phyloP scores from a whole-genome alignment of 805 yeast genomes.

The Vanderwaltozyma verrucispora region DNA sequence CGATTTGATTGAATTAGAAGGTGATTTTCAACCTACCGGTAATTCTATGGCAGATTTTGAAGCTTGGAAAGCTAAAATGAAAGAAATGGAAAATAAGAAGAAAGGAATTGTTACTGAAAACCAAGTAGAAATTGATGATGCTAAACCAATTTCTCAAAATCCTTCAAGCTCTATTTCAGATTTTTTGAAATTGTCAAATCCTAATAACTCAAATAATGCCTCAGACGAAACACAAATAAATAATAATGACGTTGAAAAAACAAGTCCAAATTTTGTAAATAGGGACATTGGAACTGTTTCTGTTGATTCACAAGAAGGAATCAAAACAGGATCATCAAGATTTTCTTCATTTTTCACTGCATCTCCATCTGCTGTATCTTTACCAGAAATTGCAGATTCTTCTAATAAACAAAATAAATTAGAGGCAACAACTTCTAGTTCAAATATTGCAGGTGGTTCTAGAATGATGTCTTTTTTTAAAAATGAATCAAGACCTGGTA shows the following conservation, averaged over 20 bases:
- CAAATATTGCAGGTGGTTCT: conserved; percentile 17
- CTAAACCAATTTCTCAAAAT: neutral
- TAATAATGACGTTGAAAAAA: neutral
- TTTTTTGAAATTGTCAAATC: conserved; percentile 13
- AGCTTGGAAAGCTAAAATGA: conserved; percentile 31
- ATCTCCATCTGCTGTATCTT: conserved; percentile 7
- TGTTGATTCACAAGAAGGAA: neutral
- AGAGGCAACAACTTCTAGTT: neutral
- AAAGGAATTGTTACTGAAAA: conserved; percentile 17
- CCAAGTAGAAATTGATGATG: neutral
- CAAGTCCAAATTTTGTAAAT: neutral
- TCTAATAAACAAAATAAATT: neutral
- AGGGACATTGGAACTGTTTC: neutral
- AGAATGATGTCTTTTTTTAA: conserved; percentile 25
- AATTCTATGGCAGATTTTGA: conserved; percentile 33
- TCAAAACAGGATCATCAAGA: conserved; percentile 20
- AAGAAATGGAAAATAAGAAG: conserved; percentile 28
- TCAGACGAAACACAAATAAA: neutral
- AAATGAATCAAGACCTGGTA: conserved; percentile 6
- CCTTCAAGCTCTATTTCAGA: conserved; percentile 25
- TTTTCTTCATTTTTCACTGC: conserved; percentile 29
- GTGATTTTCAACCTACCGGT: conserved; percentile 26
- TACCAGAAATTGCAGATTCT: conserved; percentile 1
- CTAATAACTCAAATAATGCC: neutral
- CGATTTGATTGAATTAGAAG: conserved; percentile 27